phyloP scores from a whole-genome alignment of 768 basidiomycete species.

The Candolleomyces aberdarensis region DNA sequence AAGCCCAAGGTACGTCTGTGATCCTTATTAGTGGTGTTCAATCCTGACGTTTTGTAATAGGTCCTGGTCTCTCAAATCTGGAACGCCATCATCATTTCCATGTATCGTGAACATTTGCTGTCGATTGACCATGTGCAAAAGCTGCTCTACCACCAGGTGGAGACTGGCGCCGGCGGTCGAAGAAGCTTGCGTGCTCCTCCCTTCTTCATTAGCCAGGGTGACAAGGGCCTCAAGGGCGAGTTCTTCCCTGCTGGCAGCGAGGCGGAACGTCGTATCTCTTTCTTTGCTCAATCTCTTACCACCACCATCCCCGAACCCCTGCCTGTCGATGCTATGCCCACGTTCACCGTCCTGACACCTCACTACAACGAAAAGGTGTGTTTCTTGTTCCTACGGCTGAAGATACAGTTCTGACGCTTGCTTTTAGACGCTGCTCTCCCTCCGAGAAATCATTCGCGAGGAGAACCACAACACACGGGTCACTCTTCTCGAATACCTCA shows the following conservation, averaged over 20 bases:
- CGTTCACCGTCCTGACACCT: constrained; percentile 96
- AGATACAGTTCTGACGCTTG: constrained; percentile 7
- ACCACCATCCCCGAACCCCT: constrained; percentile 91
- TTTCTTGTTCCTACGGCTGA: constrained; percentile 1
- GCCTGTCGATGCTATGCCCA: constrained; percentile 99
- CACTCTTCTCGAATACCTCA: constrained; percentile 95
- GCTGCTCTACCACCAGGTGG: constrained; percentile 95
- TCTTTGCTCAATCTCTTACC: constrained; percentile 97
- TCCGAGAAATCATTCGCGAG: constrained; percentile 98
- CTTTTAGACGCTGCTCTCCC: constrained; percentile 81
- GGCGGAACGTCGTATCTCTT: constrained; percentile 96
- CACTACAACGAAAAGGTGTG: constrained; percentile 97
- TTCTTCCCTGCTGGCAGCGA: constrained; percentile 96
- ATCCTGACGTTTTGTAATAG: constrained; percentile 32
- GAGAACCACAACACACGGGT: constrained; percentile 97
- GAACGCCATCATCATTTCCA: constrained; percentile 99
- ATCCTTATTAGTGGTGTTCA: background rate
- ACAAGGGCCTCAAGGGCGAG: constrained; percentile 73
- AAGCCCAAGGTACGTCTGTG: constrained; percentile 84
- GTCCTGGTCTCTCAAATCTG: constrained; percentile 98
- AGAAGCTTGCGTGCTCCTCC: constrained; percentile 92
- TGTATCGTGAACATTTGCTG: constrained; percentile 98
- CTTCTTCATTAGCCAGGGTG: constrained; percentile 96
- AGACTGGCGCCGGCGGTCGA: constrained; percentile 72
- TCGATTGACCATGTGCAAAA: constrained; percentile 99